phyloP scores from a whole-genome alignment of 495 filamentous ascomycete species.

The Xylaria telfairii region DNA sequence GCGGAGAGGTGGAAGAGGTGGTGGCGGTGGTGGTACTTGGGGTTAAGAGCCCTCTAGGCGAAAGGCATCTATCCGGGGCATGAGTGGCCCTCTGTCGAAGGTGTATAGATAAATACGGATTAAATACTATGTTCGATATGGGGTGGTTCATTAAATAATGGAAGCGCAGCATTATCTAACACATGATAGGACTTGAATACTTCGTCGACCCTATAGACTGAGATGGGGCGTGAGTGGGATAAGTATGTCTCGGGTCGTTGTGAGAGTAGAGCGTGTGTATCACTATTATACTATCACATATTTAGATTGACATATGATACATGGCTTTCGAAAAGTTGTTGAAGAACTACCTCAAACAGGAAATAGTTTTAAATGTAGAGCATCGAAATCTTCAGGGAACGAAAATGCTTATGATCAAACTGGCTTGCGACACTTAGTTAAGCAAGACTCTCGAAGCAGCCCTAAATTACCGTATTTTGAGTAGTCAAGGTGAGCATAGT shows the following conservation, averaged over 20 bases:
- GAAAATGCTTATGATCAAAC: background rate
- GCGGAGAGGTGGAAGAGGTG: conserved; percentile 82
- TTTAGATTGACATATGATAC: background rate
- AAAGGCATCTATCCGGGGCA: no score
- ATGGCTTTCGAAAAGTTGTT: background rate
- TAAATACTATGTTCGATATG: background rate
- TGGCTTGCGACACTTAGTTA: background rate
- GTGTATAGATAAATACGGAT: background rate
- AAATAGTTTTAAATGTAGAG: no score
- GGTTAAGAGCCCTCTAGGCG: conserved; percentile 55
- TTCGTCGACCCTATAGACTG: background rate
- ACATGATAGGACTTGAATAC: background rate
- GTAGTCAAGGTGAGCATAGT: background rate
- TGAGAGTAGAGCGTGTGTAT: background rate
- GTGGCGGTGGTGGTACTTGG: conserved; percentile 92
- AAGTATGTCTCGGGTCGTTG: background rate
- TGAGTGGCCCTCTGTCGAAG: background rate
- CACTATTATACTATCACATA: background rate
- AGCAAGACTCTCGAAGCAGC: background rate
- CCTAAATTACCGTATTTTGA: background rate
- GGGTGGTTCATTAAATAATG: background rate
- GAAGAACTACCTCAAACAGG: no score
- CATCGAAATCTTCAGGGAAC: background rate
- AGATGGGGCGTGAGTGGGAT: background rate
- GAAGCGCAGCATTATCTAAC: background rate